phyloP scores from a whole-genome alignment of 129 eudicot genomes.

The Mikania micrantha region DNA sequence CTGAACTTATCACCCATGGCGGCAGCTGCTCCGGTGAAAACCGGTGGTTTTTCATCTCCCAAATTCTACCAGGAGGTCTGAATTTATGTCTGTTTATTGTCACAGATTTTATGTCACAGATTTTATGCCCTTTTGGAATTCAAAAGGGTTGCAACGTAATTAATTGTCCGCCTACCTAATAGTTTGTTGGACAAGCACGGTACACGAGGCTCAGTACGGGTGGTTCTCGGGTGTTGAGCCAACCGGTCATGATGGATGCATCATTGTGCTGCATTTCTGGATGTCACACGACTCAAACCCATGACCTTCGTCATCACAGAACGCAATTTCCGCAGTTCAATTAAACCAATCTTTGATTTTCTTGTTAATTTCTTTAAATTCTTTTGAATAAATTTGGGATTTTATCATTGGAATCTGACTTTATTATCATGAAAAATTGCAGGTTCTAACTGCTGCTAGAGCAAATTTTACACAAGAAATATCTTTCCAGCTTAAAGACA shows the following conservation, averaged over 20 bases:
- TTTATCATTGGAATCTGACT: neutral
- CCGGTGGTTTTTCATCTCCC: slow-evolving; percentile 35
- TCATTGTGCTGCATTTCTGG: too few species aligned
- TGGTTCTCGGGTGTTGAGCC: too few species aligned
- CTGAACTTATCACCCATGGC: slow-evolving; percentile 49
- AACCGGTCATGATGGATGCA: too few species aligned
- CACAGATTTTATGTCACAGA: neutral
- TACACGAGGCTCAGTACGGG: too few species aligned
- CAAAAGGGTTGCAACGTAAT: too few species aligned
- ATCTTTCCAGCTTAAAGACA: slow-evolving; percentile 82
- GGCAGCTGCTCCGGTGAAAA: slow-evolving; percentile 37
- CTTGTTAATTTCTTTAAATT: neutral
- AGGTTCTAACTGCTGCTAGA: slow-evolving; percentile 77
- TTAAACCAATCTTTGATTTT: neutral
- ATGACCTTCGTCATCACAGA: too few species aligned
- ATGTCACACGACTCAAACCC: too few species aligned
- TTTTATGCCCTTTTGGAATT: neutral
- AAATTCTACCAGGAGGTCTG: slow-evolving; percentile 59
- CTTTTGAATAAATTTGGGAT: neutral
- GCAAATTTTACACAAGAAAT: slow-evolving; percentile 73
- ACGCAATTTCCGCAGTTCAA: neutral
- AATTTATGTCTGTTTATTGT: neutral
- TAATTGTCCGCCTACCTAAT: too few species aligned
- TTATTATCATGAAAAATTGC: slow-evolving; percentile 21
- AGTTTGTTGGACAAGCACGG: too few species aligned